A percentile compares a stretch with the other conserved stretches of the same genome.
Evolutionary conservation across 768 basidiomycete species (phyloP).

Genomic region (Paxillus ammoniavirescens): DNA sequence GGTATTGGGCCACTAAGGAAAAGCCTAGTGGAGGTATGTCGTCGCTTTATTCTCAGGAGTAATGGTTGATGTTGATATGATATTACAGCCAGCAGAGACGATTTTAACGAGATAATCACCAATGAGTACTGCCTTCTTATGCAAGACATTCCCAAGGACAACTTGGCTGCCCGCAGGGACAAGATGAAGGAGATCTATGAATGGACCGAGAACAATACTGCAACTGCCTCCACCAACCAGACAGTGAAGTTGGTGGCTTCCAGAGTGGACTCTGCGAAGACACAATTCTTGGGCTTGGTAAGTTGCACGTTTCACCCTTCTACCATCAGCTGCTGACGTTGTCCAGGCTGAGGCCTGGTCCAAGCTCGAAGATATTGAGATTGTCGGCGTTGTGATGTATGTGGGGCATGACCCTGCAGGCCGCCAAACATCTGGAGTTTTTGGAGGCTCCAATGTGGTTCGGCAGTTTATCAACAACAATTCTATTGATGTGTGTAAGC

Average conservation of each 20-base stretch:
- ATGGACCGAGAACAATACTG: neutral
- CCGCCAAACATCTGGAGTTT: neutral
- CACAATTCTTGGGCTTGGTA: neutral
- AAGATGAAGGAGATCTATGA: neutral
- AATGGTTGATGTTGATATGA: too few relatives aligned
- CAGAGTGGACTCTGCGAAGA: too few relatives aligned
- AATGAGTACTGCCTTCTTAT: neutral
- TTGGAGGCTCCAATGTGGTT: neutral
- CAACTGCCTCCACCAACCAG: neutral
- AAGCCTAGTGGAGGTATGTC: neutral
- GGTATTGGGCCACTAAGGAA: neutral
- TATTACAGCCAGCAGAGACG: too few relatives aligned
- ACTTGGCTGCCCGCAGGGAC: neutral
- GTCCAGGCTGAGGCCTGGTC: neutral
- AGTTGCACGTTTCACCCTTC: too few relatives aligned
- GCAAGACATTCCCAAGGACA: neutral
- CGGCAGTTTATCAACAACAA: neutral
- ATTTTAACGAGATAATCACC: neutral
- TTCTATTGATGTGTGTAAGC: neutral
- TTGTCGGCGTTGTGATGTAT: neutral
- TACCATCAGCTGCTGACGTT: neutral
- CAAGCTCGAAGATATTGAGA: neutral
- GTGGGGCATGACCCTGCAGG: neutral
- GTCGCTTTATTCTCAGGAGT: neutral
- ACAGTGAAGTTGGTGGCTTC: too few relatives aligned